Percentiles rank a stretch among this genome's conserved stretches.
These are phyloP conservation scores for Lentinula sp. DNA, from an alignment of 768 basidiomycete species.

Conservation along the genomic window DNA sequence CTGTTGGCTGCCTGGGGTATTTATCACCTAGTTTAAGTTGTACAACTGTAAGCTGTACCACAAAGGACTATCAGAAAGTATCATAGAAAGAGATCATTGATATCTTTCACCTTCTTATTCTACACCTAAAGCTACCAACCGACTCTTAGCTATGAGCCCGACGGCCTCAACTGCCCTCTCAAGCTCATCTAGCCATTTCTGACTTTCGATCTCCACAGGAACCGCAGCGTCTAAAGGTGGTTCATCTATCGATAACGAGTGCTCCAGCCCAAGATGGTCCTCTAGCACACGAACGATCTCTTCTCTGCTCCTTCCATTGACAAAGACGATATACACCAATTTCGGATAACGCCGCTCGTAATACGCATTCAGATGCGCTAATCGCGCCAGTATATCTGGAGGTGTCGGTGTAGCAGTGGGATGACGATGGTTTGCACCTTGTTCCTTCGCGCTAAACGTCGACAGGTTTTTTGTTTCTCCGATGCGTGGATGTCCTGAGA, in stretches of 20 bases:
- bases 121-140: conserved; percentile 43
- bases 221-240: conserved; percentile 30
- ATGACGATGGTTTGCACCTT: conserved; percentile 37
- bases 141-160: conserved; percentile 69
- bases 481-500: conserved; percentile 85
- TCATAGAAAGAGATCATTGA: neutral
- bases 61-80: neutral
- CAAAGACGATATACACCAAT: conserved; percentile 87
- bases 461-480: conserved; percentile 78
- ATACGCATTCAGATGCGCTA: conserved; percentile 68
- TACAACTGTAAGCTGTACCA: conserved; percentile 1
- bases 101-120: conserved; percentile 17
- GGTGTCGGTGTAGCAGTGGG: conserved; percentile 46
- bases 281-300: conserved; percentile 80
- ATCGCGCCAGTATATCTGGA: conserved; percentile 66
- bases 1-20: neutral
- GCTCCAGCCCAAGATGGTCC: conserved; percentile 45
- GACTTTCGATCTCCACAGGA: conserved; percentile 29
- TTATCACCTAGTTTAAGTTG: neutral
- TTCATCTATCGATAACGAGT: conserved; percentile 39
- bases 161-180: conserved; percentile 69
- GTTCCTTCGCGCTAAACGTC: conserved; percentile 72
- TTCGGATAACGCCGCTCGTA: conserved; percentile 74
- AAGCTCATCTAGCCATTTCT: conserved; percentile 62
- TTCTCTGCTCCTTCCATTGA: conserved; percentile 73